Evolutionary conservation across 805 yeast genomes (phyloP), one percentile per base, ranked within the genome.

Genomic region (Yamadazyma laniorum): DNA sequence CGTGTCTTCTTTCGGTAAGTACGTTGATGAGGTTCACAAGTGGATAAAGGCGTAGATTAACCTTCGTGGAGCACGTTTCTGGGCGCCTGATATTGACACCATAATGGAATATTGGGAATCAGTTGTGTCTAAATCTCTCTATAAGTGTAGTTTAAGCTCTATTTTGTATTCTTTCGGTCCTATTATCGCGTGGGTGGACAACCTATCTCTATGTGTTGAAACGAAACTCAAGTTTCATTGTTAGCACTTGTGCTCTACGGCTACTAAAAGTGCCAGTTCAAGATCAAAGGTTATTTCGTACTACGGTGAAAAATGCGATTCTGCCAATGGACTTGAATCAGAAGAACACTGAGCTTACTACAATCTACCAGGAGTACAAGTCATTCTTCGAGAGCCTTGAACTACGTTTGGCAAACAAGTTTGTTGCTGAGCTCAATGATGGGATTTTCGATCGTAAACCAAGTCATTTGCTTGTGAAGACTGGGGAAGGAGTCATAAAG

Each of bases 51-150:
- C 69, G 69, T 63, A 64, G 56, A 64, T 27, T 25, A 53, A 63
- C 67, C 68, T 38, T 48, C 38, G 49, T 45, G 67, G 67, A 59
- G 70, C 64, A 62, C 69, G 70, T 64, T 64, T 50, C 70, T 64
- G 70, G 70, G 70, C 70, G 68, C 70, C 70, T 53, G 70, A 50
- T 61, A 57, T 63, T 64, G 70, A 64, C 65, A 52, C 34, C 37
- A 35, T 44, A 17, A 50, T 64, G 70, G 65, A 56, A 63, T 55
- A 57, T 53, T 64, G 70, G 70, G 70, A 64, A 64, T 64, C 70
- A 64, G 70, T 64, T 63, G 69, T 63, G 67, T 50, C 70, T 63
- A 64, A 53, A 64, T 60, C 19, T 26, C 27, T 18, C 9, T n/a
- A n/a, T n/a, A n/a, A n/a, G n/a, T n/a, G n/a, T n/a, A n/a, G n/a